Percentiles rank a stretch among this genome's conserved stretches.
phyloP scores from a whole-genome alignment of 257 asterid genomes.

The Cynanchum wilfordii region DNA sequence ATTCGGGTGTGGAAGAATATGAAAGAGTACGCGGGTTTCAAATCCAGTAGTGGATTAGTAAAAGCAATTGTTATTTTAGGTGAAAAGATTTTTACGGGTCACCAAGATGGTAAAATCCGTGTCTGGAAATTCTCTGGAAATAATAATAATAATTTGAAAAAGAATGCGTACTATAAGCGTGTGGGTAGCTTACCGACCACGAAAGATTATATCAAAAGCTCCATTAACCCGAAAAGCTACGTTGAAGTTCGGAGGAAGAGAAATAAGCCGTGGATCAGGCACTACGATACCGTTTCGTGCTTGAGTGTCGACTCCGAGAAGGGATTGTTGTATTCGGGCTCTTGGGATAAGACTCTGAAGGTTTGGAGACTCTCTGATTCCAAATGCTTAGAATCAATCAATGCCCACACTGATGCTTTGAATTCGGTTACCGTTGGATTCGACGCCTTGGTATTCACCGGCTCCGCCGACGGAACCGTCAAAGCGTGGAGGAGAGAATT shows the following conservation, averaged over 20 bases:
- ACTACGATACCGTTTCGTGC: conserved; percentile 78
- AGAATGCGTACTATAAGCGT: conserved; percentile 35
- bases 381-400: conserved; percentile 67
- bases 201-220: conserved; percentile 46
- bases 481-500: conserved; percentile 82
- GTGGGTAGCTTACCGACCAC: conserved; percentile 73
- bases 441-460: conserved; percentile 67
- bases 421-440: conserved; percentile 60
- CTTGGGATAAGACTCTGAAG: conserved; percentile 85
- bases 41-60: conserved; percentile 71
- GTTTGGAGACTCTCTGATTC: conserved; percentile 87
- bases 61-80: conserved; percentile 61
- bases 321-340: conserved; percentile 72
- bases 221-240: conserved; percentile 66
- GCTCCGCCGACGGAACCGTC: conserved; percentile 89
- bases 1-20: conserved; percentile 73
- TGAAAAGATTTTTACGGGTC: conserved; percentile 68
- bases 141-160: not conserved
- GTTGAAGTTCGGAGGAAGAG: conserved; percentile 50
- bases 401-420: conserved; percentile 73
- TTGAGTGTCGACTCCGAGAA: conserved; percentile 45
- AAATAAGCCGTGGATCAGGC: conserved; percentile 76
- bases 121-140: conserved; percentile 54
- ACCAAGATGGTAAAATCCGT: conserved; percentile 83
- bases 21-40: conserved; percentile 65